Evolutionary conservation across 2,329 filamentous ascomycete genomes (phyloP), one percentile per base, ranked within the genome.

Genomic region (Elsinoe ampelina): DNA sequence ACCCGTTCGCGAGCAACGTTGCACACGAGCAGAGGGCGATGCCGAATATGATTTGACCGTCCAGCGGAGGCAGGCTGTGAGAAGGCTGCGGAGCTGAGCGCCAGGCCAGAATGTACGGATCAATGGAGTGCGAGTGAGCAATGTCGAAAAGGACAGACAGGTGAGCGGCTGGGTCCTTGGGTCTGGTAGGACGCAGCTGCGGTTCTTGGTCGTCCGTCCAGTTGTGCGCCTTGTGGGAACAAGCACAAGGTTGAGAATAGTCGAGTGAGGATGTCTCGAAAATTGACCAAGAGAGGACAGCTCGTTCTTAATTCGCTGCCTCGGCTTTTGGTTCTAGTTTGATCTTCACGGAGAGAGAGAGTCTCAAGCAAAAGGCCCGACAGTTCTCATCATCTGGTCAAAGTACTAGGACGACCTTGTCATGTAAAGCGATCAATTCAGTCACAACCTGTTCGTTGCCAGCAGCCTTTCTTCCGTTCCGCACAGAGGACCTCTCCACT

Each of bases 401-500:
- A 50, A 26, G 17, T 3, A 35, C 45, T 20, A 13, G 15, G 13
- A 50, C 45, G n/a, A 17, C 30, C 45, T 26, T 15, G 15, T 34
- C 45, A 50, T 19, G 12, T 52, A 52, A 20, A 13, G 10, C 15
- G 48, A 36, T 32, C 19, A 39, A 36, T 52, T 36, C 34, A 52
- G 35, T 45, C 41, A 45, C 34, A 52, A 52, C 32, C 35, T 52
- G 22, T 52, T 52, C 48, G 34, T 52, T 34, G 48, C 48, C 48
- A 26, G 13, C 32, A 38, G 32, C 48, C 34, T 52, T 52, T 39
- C 34, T 26, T n/a, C 48, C 32, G 32, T 39, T 35, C 48, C 32
- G 32, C 48, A 36, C 32, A 15, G 32, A 52, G 34, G 48, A 52
- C 32, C 48, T 52, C 48, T 52, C 48, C 48, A 52, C 48, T 38